Conservation (phyloP, 768 basidiomycete species). For the Tricholoma bakamatsutake region DNA sequence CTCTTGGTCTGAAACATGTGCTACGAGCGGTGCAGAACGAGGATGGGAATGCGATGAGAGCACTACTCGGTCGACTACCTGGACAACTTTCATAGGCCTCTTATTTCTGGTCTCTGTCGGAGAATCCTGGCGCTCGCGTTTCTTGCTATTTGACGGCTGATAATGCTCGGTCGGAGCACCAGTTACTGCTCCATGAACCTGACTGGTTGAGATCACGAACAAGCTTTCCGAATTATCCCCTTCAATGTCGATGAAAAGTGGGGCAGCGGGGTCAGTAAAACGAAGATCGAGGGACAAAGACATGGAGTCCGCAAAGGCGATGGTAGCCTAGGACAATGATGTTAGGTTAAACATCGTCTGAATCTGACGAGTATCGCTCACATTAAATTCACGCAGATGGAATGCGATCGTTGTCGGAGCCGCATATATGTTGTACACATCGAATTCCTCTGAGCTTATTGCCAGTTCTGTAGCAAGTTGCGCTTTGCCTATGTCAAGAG, state of each 20-base stretch:
- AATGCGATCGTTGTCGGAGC: conserved; percentile 68
- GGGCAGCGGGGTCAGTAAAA: conserved; percentile 69
- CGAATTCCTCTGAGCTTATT: conserved; percentile 77
- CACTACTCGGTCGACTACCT: conserved; percentile 23
- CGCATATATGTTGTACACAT: conserved; percentile 60
- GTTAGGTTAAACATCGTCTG: not conserved
- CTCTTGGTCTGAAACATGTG: not conserved
- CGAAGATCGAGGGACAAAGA: conserved; percentile 59
- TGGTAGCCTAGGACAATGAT: conserved; percentile 75
- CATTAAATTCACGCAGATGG: conserved; percentile 81
- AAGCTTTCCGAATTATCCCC: conserved; percentile 58
- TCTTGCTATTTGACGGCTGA: conserved; percentile 24
- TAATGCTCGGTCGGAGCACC: conserved; percentile 20
- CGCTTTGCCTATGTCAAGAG: conserved; percentile 37
- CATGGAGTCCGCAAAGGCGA: conserved; percentile 72
- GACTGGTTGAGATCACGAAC: conserved; percentile 77
- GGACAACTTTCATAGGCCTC: conserved; percentile 50
- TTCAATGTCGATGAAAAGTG: conserved; percentile 74
- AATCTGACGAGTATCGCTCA: conserved; percentile 22
- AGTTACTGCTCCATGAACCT: conserved; percentile 37
- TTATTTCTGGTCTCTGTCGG: conserved; percentile 37
- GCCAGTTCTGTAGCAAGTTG: conserved; percentile 72
- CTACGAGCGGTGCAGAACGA: not conserved
- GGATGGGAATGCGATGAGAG: conserved; percentile 11
- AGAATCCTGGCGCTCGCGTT: conserved; percentile 40